phyloP scores from a whole-genome alignment of 495 filamentous ascomycete species.

The Xylaria bambusicola region DNA sequence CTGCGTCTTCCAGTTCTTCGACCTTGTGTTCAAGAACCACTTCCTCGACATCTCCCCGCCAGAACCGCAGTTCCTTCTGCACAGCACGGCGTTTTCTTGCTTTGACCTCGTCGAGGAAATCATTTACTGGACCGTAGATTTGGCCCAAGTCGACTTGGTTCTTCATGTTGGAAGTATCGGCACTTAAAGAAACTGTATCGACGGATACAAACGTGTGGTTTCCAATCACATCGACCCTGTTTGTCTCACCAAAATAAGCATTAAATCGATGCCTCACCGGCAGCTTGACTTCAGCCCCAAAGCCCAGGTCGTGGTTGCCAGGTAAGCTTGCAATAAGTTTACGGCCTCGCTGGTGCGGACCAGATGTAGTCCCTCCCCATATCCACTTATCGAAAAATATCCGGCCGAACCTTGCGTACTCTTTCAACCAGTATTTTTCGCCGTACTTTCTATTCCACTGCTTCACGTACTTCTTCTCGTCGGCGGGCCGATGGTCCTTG shows the following conservation, averaged over 20 bases:
- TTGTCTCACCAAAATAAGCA: slow-evolving; percentile 85
- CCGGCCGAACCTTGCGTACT: slow-evolving; percentile 75
- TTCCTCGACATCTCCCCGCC: slow-evolving; percentile 50
- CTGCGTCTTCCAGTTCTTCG: slow-evolving; percentile 47
- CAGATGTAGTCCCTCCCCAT: slow-evolving; percentile 35
- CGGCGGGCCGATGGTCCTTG: slow-evolving; percentile 44
- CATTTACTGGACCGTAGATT: slow-evolving; percentile 74
- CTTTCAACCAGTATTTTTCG: slow-evolving; percentile 76
- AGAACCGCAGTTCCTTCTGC: slow-evolving; percentile 54
- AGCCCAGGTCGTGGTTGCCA: slow-evolving; percentile 97
- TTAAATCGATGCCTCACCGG: slow-evolving; percentile 80
- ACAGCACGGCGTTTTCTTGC: slow-evolving; percentile 53
- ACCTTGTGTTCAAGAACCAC: slow-evolving; percentile 55
- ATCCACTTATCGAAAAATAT: slow-evolving; percentile 75
- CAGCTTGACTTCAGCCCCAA: slow-evolving; percentile 79
- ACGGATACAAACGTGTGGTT: slow-evolving; percentile 96
- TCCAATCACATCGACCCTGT: slow-evolving; percentile 83
- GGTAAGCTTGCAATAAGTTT: slow-evolving; percentile 81
- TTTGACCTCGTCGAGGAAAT: slow-evolving; percentile 71
- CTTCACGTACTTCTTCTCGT: slow-evolving; percentile 55
- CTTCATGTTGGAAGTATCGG: slow-evolving; percentile 48
- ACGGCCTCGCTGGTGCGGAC: slow-evolving; percentile 48
- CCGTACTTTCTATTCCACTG: slow-evolving; percentile 73
- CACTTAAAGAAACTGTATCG: slow-evolving; percentile 84
- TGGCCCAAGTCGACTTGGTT: slow-evolving; percentile 47